Conservation (phyloP, 148 eudicot genomes). For the Bassia scoparia region DNA sequence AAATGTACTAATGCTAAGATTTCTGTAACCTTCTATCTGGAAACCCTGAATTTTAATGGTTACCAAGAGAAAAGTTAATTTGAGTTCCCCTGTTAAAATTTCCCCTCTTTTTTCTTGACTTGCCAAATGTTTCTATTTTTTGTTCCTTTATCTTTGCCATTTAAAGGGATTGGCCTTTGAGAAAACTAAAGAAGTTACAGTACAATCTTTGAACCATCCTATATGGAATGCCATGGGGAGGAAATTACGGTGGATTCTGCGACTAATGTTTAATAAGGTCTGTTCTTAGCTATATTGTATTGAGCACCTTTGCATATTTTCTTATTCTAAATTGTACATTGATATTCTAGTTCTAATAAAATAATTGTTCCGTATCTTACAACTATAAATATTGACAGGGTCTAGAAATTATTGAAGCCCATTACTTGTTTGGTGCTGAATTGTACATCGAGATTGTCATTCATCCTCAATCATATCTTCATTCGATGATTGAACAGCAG, state of each 20-base stretch:
- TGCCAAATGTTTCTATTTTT: no score
- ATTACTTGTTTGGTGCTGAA: conserved; percentile 87
- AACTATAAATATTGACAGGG: conserved; percentile 49
- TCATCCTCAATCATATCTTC: conserved; percentile 94
- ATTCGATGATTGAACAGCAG: conserved; percentile 98
- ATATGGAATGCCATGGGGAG: conserved; percentile 93
- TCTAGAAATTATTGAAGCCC: conserved; percentile 98
- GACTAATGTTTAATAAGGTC: conserved; percentile 94
- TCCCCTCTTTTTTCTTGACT: no score
- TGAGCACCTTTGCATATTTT: neutral
- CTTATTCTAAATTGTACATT: neutral
- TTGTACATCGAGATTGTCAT: conserved; percentile 88
- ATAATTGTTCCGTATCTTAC: conserved; percentile 5
- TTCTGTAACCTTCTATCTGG: no score
- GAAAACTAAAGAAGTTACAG: conserved; percentile 84
- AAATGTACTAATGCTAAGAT: no score
- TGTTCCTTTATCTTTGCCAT: neutral
- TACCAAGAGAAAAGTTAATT: no score
- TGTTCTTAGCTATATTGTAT: conserved; percentile 4
- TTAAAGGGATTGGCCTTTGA: conserved; percentile 92
- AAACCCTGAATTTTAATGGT: no score
- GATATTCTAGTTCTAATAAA: no score
- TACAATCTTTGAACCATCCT: conserved; percentile 98
- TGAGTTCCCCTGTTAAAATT: no score
- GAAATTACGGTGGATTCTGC: conserved; percentile 97